Conservation (phyloP, 2,329 filamentous ascomycete genomes). For the Aspergillus ochraceus region DNA sequence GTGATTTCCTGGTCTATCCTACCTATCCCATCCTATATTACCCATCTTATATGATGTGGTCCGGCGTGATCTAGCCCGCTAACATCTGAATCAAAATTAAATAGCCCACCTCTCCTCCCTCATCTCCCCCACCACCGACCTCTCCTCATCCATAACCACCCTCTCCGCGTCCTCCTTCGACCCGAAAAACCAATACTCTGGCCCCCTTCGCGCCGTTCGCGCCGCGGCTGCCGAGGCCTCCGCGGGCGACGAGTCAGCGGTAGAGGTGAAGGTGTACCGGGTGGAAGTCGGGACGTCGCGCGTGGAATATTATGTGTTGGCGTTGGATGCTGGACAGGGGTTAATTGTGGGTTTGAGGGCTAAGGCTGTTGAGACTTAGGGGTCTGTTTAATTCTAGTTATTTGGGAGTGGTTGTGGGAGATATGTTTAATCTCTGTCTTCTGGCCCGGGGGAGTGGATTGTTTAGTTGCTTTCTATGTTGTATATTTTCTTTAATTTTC, state of each 20-base stretch:
- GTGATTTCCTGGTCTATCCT: no score
- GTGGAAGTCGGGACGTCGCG: conserved; percentile 64
- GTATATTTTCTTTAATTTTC: no score
- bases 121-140: conserved; percentile 46
- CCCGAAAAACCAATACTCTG: conserved; percentile 64
- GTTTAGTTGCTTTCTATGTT: no score
- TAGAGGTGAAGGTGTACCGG: conserved; percentile 74
- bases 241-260: conserved; percentile 29
- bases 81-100: neutral
- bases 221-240: conserved; percentile 24
- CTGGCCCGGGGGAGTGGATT: no score
- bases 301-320: conserved; percentile 78
- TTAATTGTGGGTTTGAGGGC: conserved; percentile 77
- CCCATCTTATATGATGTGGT: neutral
- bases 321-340: conserved; percentile 57
- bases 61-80: no score
- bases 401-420: neutral
- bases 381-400: neutral
- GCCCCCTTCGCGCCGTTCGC: conserved; percentile 55
- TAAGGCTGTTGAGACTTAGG: conserved; percentile 69
- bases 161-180: conserved; percentile 73
- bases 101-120: conserved; percentile 69
- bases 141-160: conserved; percentile 54
- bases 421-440: neutral
- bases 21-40: no score